Percentiles rank a stretch among this genome's conserved stretches.
Evolutionary conservation across 805 yeast genomes (phyloP).

Genomic region (Ogataea glucozyma): DNA sequence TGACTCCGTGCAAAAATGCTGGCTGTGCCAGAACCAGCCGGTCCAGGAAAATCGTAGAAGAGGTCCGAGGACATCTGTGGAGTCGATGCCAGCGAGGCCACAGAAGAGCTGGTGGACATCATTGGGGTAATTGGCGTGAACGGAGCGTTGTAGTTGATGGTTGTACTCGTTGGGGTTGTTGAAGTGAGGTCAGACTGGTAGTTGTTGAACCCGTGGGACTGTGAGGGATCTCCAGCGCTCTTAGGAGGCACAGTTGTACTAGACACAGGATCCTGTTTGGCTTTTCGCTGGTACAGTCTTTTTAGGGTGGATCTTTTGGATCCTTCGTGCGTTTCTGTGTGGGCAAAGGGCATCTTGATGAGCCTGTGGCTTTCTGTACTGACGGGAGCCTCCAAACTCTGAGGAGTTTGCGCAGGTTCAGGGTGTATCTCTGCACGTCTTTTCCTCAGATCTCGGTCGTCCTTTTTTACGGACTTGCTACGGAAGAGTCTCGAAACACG

Average conservation of each 20-base stretch:
- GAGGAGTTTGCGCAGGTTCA: too few species aligned
- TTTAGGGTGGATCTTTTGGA: constrained; percentile 18
- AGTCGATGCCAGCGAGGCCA: constrained; percentile 15
- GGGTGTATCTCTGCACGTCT: constrained; percentile 1
- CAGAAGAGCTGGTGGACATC: constrained; percentile 27
- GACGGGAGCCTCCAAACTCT: too few species aligned
- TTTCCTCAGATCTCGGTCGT: too few species aligned
- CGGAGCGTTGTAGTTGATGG: constrained; percentile 5
- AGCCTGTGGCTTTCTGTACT: constrained; percentile 2
- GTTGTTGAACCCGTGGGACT: not conserved
- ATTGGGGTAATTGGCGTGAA: constrained; percentile 28
- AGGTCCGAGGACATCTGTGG: too few species aligned
- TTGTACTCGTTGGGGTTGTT: constrained; percentile 13
- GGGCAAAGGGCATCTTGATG: constrained; percentile 11
- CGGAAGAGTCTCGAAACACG: constrained; percentile 26
- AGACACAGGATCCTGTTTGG: constrained; percentile 13
- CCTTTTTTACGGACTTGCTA: constrained; percentile 19
- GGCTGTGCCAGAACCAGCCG: too few species aligned
- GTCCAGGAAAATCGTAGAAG: too few species aligned
- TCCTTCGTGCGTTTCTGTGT: constrained; percentile 6
- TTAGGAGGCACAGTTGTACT: constrained; percentile 1
- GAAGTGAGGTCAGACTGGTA: constrained; percentile 12
- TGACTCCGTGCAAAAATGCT: not conserved
- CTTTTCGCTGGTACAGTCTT: constrained; percentile 20
- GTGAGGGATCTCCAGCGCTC: not conserved